Percentiles rank a stretch among this genome's conserved stretches.
phyloP scores from a whole-genome alignment of 2,329 filamentous ascomycete genomes.

The Scolecobasidium constrictum region DNA sequence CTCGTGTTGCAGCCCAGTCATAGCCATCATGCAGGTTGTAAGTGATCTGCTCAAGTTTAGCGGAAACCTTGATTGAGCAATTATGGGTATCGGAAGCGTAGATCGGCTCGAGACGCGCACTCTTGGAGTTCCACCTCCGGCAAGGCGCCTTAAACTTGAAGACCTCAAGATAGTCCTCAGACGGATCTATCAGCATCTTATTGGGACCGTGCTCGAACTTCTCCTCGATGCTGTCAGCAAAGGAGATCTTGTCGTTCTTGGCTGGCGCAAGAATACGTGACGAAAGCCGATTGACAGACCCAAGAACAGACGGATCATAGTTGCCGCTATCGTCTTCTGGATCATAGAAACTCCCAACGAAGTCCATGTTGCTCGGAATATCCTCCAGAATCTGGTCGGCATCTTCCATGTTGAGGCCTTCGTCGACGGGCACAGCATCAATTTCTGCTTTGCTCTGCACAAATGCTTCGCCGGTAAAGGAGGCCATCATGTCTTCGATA shows the following conservation, averaged over 20 bases:
- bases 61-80: constrained; percentile 64
- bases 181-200: not conserved
- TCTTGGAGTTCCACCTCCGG: constrained; percentile 69
- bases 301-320: not conserved
- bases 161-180: constrained; percentile 51
- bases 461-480: constrained; percentile 80
- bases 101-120: constrained; percentile 61
- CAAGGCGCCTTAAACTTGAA: constrained; percentile 54
- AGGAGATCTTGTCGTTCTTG: constrained; percentile 11
- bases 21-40: constrained; percentile 98
- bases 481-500: constrained; percentile 78
- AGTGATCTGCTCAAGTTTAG: constrained; percentile 84
- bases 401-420: constrained; percentile 25
- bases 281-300: not conserved
- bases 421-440: constrained; percentile 19
- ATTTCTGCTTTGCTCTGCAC: constrained; percentile 52
- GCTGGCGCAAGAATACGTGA: not conserved
- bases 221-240: constrained; percentile 42
- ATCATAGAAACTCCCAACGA: constrained; percentile 47
- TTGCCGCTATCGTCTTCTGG: constrained; percentile 19
- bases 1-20: constrained; percentile 83
- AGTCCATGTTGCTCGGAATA: constrained; percentile 28
- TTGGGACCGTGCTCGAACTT: constrained; percentile 40
- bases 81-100: constrained; percentile 49
- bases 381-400: constrained; percentile 29